Conservation (phyloP, 495 filamentous ascomycete species). For the Talaromyces liani region DNA sequence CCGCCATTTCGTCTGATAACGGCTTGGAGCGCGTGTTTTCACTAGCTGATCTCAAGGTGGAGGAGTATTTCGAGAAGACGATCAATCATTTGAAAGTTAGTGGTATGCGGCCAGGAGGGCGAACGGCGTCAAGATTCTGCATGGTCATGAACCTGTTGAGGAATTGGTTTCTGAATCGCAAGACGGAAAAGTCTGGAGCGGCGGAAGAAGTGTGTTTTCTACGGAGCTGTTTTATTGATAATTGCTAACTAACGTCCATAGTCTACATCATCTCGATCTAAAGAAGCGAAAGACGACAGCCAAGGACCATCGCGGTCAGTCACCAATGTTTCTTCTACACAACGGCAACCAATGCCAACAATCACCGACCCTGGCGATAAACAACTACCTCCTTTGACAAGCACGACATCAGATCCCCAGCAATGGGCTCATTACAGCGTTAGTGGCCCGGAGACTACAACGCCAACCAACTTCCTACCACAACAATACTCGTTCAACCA, state of each 20-base stretch:
- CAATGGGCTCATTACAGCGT: constrained; percentile 15
- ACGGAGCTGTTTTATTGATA: neutral
- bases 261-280: constrained; percentile 8
- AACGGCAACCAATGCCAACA: neutral
- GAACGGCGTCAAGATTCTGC: constrained; percentile 69
- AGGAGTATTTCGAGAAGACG: constrained; percentile 63
- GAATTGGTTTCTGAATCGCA: constrained; percentile 57
- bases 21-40: constrained; percentile 70
- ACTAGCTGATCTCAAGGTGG: constrained; percentile 64
- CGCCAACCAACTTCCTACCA: neutral
- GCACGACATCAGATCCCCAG: constrained; percentile 8
- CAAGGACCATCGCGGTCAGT: constrained; percentile 1
- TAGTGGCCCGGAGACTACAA: constrained; percentile 4
- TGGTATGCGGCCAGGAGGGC: constrained; percentile 54
- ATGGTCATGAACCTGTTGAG: constrained; percentile 67
- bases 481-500: neutral
- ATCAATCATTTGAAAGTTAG: constrained; percentile 59
- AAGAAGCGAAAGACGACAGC: neutral
- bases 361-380: neutral
- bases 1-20: constrained; percentile 59
- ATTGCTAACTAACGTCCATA: neutral
- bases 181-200: constrained; percentile 17
- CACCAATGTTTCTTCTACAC: constrained; percentile 9
- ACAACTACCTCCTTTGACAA: neutral
- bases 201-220: neutral